A percentile compares a stretch with the other conserved stretches of the same genome.
These are phyloP conservation scores for Botrytis tulipae DNA, from an alignment of 2,329 filamentous ascomycete genomes.

Conservation along the genomic window DNA sequence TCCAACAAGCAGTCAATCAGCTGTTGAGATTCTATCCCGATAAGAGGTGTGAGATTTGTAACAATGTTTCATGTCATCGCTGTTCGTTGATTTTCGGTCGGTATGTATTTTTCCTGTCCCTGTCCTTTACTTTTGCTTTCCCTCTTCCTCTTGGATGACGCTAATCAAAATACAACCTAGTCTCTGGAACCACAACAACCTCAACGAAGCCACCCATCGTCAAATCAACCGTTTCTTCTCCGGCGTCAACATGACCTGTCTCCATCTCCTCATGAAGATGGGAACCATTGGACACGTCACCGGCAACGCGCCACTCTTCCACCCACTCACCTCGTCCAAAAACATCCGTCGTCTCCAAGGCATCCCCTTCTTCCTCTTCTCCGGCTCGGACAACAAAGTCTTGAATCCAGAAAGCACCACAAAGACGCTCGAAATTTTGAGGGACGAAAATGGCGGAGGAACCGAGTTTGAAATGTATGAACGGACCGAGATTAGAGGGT, in stretches of 20 bases:
- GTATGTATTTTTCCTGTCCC: constrained; percentile 35
- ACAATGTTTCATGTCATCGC: constrained; percentile 60
- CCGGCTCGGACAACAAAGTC: constrained; percentile 56
- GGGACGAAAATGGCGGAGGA: constrained; percentile 48
- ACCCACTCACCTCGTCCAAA: constrained; percentile 47
- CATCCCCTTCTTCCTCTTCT: constrained; percentile 56
- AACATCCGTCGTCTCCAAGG: constrained; percentile 52
- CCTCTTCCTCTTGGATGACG: not conserved
- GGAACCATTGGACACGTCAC: constrained; percentile 52
- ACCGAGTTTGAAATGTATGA: constrained; percentile 47
- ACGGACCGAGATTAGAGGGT: constrained; percentile 53
- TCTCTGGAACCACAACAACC: constrained; percentile 61
- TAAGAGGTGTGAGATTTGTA: constrained; percentile 56
- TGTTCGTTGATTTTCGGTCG: constrained; percentile 59
- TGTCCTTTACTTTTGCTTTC: not conserved
- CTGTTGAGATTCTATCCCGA: constrained; percentile 57
- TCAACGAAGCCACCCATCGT: constrained; percentile 63
- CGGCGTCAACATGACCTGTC: constrained; percentile 59
- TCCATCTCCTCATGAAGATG: constrained; percentile 56
- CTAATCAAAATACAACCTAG: constrained; percentile 24
- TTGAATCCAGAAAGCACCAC: constrained; percentile 54
- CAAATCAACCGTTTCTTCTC: constrained; percentile 61
- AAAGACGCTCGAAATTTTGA: constrained; percentile 52
- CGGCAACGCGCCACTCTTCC: constrained; percentile 49
- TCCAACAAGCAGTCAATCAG: constrained; percentile 55